Evolutionary conservation across 768 basidiomycete genomes (phyloP), one percentile per base, ranked within the genome.

Genomic region (Leccinum aurantiacum): DNA sequence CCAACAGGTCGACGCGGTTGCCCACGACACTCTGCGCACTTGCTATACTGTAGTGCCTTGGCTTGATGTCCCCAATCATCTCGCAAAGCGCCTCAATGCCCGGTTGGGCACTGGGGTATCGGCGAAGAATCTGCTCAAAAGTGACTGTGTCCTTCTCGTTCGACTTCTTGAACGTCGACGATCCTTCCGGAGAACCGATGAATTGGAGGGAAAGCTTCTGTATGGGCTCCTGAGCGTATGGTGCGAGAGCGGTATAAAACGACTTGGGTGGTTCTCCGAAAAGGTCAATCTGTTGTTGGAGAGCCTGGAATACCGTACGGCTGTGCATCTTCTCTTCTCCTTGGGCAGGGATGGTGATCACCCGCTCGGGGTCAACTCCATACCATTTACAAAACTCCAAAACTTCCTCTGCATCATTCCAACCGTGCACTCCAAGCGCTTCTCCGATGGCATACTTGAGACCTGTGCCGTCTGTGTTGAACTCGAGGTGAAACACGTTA

Each of bases 401-500:
- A 3, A 97, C 93, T 63, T 99, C 96, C 55, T 82, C 75, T 46
- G 84, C 84, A 70, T 98, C 95, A 74, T 99, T 98, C 95, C 95
- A 98, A 7, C 97, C 97, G 71, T 99, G 95, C 47, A 98, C 81
- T 48, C 95, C 97, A 44, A 99, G 86, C 13, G 97, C 97, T 76
- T 98, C 97, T 58, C 97, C 97, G 58, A 98, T 93, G 37, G 85
- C 87, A 74, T 99, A 99, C 76, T 90, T 93, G 62, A 99, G 82
- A 9, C 95, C 95, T 24, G 97, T 99, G 33, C 92, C 91, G 27
- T 84, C 78, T 3, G 92, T 93, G 72, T 95, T 87, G 71, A 99
- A 95, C 78, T 98, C 97, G 65, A 99, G 83, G 77, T 99, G 97
- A 82, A 98, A 98, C 33, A 99, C 95, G 75, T 99, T 98, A 66